Evolutionary conservation across 345 rosid genomes (phyloP), one percentile per base, ranked within the genome.

Genomic region (Balakata baccata): DNA sequence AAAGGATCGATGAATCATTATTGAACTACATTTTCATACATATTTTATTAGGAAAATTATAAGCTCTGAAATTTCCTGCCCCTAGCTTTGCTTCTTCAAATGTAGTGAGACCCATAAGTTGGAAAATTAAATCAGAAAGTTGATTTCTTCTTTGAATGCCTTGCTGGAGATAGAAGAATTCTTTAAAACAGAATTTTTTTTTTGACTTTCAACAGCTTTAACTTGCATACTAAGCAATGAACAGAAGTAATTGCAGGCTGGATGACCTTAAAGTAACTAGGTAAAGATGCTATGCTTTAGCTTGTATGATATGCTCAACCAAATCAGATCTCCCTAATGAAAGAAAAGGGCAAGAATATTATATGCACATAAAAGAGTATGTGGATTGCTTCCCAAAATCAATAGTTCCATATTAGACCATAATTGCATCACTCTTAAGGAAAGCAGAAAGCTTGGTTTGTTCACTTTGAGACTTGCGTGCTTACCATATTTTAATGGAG

Each of bases 211-310:
- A 6, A 46, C 59, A 58, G 12, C 59, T 47, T 67, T 58, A 18
- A 45, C 72, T 58, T 59, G 14, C 39, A 46, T 14, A 37, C 20
- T 8, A 67, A 67, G 72, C 41, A 74, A 65, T 16, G 45, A 66
- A 43, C 47, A 67, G 20, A 37, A 54, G 46, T 65, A 43, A 29
- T 29, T 29, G 34, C 34, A 29, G 34, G 34, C 34, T 29, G 34
- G 66, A 62, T 20, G 37, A 23, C 38, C 38, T 4, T 39, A 8
- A 66, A 50, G 7, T 20, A 22, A 1, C 25, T 3, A 34, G 47
- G 34, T 25, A 46, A 66, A 18, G 7, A 23, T 66, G 39, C 20
- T 16, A 47, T 45, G 69, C 12, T 66, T 66, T 23, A 29, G 12
- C 39, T 66, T 39, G 69, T 46, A 22, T 46, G 38, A 47, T 64